Evolutionary conservation across 2,329 filamentous ascomycete species (phyloP).

Genomic region (Colletotrichum navitas): DNA sequence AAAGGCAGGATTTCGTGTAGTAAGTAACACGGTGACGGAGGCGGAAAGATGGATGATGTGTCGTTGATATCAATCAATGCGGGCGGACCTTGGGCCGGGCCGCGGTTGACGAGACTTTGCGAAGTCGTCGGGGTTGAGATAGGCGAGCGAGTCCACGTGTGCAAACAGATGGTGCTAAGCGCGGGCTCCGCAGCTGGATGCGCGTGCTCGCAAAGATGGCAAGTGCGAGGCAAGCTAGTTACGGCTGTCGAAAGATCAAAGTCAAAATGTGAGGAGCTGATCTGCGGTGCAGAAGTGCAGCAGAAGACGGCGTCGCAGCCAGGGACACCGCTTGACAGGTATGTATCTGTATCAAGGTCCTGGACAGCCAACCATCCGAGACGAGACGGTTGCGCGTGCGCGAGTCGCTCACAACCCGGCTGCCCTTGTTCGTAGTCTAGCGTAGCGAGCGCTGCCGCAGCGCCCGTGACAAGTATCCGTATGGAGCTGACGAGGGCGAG

Average conservation of each 20-base stretch:
- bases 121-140: not conserved
- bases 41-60: not conserved
- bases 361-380: constrained; percentile 14
- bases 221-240: constrained; percentile 20
- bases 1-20: not conserved
- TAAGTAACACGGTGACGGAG: not conserved
- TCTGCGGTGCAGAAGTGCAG: constrained; percentile 32
- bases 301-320: constrained; percentile 10
- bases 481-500: not conserved
- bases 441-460: not conserved
- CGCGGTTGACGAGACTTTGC: constrained; percentile 11
- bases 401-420: constrained; percentile 26
- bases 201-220: not conserved
- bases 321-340: not conserved
- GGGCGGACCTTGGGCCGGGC: constrained; percentile 7
- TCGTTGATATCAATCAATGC: constrained; percentile 2
- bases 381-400: constrained; percentile 24
- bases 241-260: constrained; percentile 13
- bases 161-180: constrained; percentile 23
- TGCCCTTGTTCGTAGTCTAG: constrained; percentile 11
- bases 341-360: constrained; percentile 1
- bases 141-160: constrained; percentile 2
- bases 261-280: constrained; percentile 11
- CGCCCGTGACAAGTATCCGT: not conserved
- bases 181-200: constrained; percentile 3